Base-by-base conservation (phyloP, 257 asterid genomes). In the Lithospermum erythrorhizon region DNA sequence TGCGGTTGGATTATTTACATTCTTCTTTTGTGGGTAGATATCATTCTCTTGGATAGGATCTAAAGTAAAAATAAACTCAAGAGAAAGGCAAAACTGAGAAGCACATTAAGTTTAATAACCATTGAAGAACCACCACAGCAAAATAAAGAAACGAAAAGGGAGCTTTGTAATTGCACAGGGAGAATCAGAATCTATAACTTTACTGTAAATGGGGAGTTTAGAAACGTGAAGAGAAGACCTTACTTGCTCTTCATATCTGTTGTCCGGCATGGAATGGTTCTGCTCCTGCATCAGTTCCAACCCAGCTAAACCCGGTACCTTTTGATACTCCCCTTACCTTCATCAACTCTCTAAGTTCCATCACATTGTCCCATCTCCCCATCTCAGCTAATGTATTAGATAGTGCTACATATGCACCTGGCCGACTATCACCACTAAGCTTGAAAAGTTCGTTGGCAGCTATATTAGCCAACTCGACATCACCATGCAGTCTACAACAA, bases 261-360 rank as follows among this genome's bases (percentile, higher is more conserved):
- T 68, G 64, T 25, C 94, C 96, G 21, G 81, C 85, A 65, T 80
- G 87, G 57, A 83, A 87, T 65, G 88, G 87, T 77, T 87, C 81
- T 64, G 83, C 68, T 35, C 90, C 83, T 64, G 75, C 67, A 72
- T 81, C 82, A 15, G 76, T 71, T 23, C 87, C 94, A 58, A 85
- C 60, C 98, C 98, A 87, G 75, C 94, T 90, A 70, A 90, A 87
- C 48, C 95, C 95, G 1, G 87, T 87, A 53, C 91, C 90, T 81
- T 88, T 91, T 55, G 76, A 72, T 61, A 91, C 67, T 73, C 98
- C 90, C 62, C 90, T 79, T 5, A 55, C 77, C 76, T 82, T 91
- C 98, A 91, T 91, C 61, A 82, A n/a, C 73, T 81, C 94, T 83
- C 95, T 82, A 74, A 91, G 66, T 67, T 82, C 75, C 53, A 86